Percentiles rank a stretch among this genome's conserved stretches.
phyloP scores from a whole-genome alignment of 2,329 filamentous ascomycete species.

The Cladosporium sp. region DNA sequence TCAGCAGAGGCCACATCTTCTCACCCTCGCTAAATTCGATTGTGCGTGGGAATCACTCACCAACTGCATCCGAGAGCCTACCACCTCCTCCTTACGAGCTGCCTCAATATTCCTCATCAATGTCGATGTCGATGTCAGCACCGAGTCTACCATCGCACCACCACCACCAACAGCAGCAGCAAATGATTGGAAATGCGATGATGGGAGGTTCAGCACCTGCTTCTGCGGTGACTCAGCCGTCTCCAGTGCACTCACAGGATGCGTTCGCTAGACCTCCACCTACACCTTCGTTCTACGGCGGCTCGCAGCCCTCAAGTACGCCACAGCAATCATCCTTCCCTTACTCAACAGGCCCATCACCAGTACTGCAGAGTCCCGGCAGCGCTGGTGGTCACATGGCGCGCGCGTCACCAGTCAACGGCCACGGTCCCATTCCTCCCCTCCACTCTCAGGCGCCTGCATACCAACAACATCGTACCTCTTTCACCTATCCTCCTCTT shows the following conservation, averaged over 20 bases:
- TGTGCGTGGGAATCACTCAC: slow-evolving; percentile 57
- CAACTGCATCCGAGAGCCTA: slow-evolving; percentile 62
- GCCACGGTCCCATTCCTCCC: slow-evolving; percentile 45
- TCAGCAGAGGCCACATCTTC: slow-evolving; percentile 54
- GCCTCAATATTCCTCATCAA: slow-evolving; percentile 59
- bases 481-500: slow-evolving; percentile 60
- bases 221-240: slow-evolving; percentile 42
- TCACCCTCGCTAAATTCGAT: slow-evolving; percentile 57
- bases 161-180: slow-evolving; percentile 42
- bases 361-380: slow-evolving; percentile 52
- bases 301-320: slow-evolving; percentile 53
- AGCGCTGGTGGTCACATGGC: slow-evolving; percentile 47
- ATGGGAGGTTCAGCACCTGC: slow-evolving; percentile 43
- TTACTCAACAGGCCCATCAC: slow-evolving; percentile 52
- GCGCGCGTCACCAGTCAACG: slow-evolving; percentile 55
- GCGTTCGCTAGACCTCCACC: slow-evolving; percentile 58
- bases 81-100: slow-evolving; percentile 68
- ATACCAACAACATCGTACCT: slow-evolving; percentile 52
- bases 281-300: slow-evolving; percentile 63
- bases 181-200: slow-evolving; percentile 47
- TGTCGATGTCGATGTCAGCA: slow-evolving; percentile 56
- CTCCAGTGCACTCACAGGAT: slow-evolving; percentile 61
- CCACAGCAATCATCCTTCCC: slow-evolving; percentile 50
- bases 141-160: slow-evolving; percentile 50
- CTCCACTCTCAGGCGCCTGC: slow-evolving; percentile 51